phyloP scores from a whole-genome alignment of 164 flowering plant genomes.

The Liquidambar formosana region DNA sequence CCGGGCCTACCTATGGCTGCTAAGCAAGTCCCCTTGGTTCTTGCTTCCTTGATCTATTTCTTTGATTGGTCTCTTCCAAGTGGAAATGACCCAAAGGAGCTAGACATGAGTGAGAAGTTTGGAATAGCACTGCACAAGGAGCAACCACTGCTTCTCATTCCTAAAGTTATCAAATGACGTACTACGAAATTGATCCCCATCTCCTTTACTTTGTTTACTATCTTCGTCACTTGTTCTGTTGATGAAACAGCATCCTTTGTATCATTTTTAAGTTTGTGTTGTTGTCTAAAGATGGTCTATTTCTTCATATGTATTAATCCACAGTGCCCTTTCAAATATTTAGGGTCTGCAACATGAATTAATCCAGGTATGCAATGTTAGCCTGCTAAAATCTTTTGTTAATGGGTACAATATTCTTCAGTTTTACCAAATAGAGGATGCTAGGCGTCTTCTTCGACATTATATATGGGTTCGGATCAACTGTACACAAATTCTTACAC shows the following conservation, averaged over 20 bases:
- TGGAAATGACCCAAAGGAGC: background rate
- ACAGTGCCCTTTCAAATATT: too few relatives aligned
- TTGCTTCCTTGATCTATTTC: conserved; percentile 17
- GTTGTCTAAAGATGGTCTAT: too few relatives aligned
- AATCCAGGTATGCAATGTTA: too few relatives aligned
- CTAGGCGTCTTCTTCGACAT: too few relatives aligned
- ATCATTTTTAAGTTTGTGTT: background rate
- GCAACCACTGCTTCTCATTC: conserved; percentile 17
- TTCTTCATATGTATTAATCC: too few relatives aligned
- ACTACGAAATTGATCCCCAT: background rate
- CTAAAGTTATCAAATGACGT: conserved; percentile 5
- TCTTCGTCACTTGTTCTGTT: background rate
- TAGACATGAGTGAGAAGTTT: conserved; percentile 22
- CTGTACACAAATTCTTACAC: too few relatives aligned
- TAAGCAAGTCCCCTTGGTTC: conserved; percentile 13
- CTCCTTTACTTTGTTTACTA: background rate
- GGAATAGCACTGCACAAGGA: conserved; percentile 18
- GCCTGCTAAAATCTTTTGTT: too few relatives aligned
- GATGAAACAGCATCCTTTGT: background rate
- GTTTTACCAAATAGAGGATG: too few relatives aligned
- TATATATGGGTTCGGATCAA: too few relatives aligned
- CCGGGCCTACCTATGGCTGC: conserved; percentile 35
- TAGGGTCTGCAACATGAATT: too few relatives aligned
- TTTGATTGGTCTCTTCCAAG: conserved; percentile 28
- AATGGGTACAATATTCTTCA: too few relatives aligned